These are phyloP conservation scores for Pichia sp. DNA, from an alignment of 1,139 yeast species.

Conservation along the genomic window DNA sequence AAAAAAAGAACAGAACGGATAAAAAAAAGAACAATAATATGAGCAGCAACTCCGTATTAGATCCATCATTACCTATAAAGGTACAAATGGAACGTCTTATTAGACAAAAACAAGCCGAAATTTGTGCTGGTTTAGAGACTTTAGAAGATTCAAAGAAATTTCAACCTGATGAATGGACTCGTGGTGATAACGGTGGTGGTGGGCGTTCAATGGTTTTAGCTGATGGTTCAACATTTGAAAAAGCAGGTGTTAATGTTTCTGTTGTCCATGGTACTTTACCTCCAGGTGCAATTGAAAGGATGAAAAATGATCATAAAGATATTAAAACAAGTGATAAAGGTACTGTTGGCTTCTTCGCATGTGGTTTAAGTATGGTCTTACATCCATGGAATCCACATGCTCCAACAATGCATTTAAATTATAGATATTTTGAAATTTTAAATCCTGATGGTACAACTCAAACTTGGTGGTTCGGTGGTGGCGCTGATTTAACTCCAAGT, in stretches of 20 bases:
- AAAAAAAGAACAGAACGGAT: not conserved
- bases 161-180: constrained; percentile 72
- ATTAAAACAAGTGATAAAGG: constrained; percentile 56
- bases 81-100: constrained; percentile 80
- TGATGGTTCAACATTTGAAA: constrained; percentile 84
- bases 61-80: constrained; percentile 35
- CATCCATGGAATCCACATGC: constrained; percentile 96
- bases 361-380: constrained; percentile 88
- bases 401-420: constrained; percentile 92
- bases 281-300: constrained; percentile 76
- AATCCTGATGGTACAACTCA: constrained; percentile 78
- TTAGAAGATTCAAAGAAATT: constrained; percentile 53
- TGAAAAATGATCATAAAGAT: constrained; percentile 84
- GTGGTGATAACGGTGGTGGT: constrained; percentile 74
- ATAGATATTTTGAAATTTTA: constrained; percentile 88
- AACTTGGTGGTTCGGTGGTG: constrained; percentile 99
- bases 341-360: constrained; percentile 67
- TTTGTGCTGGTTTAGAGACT: constrained; percentile 65
- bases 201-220: constrained; percentile 89
- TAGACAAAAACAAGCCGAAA: constrained; percentile 73
- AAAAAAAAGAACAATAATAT: not conserved
- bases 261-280: constrained; percentile 84
- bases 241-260: constrained; percentile 92
- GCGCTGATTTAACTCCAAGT: constrained; percentile 93
- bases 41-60: constrained; percentile 17